phyloP scores from a whole-genome alignment of 106 monocot species.

The Platanthera zijinensis region DNA sequence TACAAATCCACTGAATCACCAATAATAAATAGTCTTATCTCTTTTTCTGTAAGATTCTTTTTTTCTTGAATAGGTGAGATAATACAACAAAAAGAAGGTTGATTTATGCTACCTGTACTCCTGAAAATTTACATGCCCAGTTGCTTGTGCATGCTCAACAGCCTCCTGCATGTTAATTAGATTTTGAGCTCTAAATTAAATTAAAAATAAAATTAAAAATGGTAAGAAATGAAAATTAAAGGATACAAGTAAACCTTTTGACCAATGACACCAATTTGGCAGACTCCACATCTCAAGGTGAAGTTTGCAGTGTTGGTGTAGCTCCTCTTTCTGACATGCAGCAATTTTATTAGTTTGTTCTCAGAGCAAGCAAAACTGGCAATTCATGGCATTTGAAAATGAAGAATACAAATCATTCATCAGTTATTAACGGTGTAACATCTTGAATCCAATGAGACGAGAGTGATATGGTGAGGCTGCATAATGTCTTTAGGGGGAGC shows the following conservation, averaged over 20 bases:
- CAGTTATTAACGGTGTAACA: too few species aligned
- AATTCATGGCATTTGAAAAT: background rate
- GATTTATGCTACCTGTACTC: slow-evolving; percentile 49
- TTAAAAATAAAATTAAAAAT: background rate
- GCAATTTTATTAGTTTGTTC: background rate
- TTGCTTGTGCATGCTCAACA: slow-evolving; percentile 85
- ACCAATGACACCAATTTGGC: slow-evolving; percentile 77
- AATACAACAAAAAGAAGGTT: background rate
- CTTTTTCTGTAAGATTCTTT: too few species aligned
- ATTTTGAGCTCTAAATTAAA: background rate
- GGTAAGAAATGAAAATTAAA: background rate
- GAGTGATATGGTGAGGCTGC: too few species aligned
- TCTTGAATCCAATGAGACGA: too few species aligned
- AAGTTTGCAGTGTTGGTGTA: slow-evolving; percentile 88
- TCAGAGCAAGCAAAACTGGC: background rate
- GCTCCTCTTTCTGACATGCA: slow-evolving; percentile 55
- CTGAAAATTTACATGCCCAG: slow-evolving; percentile 95
- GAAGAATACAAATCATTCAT: too few species aligned
- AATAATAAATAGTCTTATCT: background rate
- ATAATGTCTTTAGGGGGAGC: too few species aligned
- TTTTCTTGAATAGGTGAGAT: background rate
- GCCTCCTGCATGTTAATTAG: slow-evolving; percentile 56
- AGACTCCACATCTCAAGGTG: slow-evolving; percentile 81
- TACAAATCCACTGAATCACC: background rate
- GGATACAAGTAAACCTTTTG: slow-evolving; percentile 44